Conservation (phyloP, 2,329 filamentous ascomycete species). For the Sporothrix variecibatus region DNA sequence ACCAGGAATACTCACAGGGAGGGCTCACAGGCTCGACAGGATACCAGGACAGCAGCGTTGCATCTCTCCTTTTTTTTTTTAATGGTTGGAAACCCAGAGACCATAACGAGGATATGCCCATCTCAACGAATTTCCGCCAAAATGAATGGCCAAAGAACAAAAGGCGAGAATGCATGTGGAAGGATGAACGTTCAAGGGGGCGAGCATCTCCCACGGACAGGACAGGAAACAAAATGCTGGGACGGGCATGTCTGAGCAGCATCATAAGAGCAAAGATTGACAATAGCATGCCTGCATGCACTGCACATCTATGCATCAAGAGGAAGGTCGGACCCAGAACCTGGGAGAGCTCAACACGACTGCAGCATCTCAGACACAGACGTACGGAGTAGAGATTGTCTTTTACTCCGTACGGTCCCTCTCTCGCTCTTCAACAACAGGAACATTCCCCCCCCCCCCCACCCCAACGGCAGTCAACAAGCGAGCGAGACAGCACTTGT, state of each 20-base stretch:
- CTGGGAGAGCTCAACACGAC: background rate
- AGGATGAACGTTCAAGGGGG: background rate
- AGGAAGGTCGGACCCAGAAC: background rate
- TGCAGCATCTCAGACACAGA: background rate
- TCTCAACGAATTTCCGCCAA: background rate
- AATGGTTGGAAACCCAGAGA: too few species aligned
- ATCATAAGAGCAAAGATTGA: background rate
- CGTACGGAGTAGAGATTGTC: too few species aligned
- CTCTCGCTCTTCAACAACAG: background rate
- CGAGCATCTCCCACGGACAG: background rate
- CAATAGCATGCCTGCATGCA: background rate
- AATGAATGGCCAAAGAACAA: background rate
- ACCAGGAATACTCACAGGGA: background rate
- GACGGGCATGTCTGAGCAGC: background rate
- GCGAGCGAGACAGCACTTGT: background rate
- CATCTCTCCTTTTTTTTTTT: background rate
- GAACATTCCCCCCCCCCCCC: background rate
- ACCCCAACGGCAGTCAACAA: background rate
- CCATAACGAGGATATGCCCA: background rate
- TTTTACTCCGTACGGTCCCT: background rate
- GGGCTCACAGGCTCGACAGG: background rate
- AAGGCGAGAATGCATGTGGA: background rate
- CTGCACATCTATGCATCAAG: background rate
- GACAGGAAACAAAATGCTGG: background rate
- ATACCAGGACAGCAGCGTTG: slow-evolving; percentile 7